Percentiles rank a stretch among this genome's conserved stretches.
phyloP scores from a whole-genome alignment of 1,284 basidiomycete species.

The Coriolopsis trogii region DNA sequence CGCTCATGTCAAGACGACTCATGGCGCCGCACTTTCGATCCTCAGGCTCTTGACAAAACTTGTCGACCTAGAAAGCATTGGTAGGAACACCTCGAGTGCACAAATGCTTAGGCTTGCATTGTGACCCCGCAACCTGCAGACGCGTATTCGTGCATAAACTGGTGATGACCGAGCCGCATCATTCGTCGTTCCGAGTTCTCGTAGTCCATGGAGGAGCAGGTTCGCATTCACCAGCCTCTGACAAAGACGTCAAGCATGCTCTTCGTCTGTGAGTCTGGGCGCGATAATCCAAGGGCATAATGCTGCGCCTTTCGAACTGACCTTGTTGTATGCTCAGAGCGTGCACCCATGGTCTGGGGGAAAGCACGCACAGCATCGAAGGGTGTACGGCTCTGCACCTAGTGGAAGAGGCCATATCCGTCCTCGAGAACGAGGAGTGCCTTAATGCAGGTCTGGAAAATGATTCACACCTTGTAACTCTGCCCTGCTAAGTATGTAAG shows the following conservation, averaged over 20 bases:
- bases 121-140: too few relatives aligned
- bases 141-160: too few relatives aligned
- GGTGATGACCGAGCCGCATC: background rate
- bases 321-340: constrained; percentile 39
- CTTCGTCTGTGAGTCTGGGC: constrained; percentile 56
- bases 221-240: constrained; percentile 45
- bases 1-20: too few relatives aligned
- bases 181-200: constrained; percentile 32
- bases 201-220: constrained; percentile 76
- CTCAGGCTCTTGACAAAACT: too few relatives aligned
- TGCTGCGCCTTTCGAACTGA: background rate
- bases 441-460: constrained; percentile 64
- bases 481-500: background rate
- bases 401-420: constrained; percentile 53
- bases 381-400: constrained; percentile 44
- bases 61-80: too few relatives aligned
- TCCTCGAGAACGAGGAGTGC: constrained; percentile 60
- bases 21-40: too few relatives aligned
- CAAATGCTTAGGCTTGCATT: too few relatives aligned
- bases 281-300: background rate
- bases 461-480: background rate
- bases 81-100: too few relatives aligned
- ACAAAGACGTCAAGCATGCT: constrained; percentile 52
- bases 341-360: constrained; percentile 41
- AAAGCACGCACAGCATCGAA: constrained; percentile 17